Percentiles rank a stretch among this genome's conserved stretches.
Conservation (phyloP, 108 stramenopile species). For the Pseudonitzschia delicatissima region DNA sequence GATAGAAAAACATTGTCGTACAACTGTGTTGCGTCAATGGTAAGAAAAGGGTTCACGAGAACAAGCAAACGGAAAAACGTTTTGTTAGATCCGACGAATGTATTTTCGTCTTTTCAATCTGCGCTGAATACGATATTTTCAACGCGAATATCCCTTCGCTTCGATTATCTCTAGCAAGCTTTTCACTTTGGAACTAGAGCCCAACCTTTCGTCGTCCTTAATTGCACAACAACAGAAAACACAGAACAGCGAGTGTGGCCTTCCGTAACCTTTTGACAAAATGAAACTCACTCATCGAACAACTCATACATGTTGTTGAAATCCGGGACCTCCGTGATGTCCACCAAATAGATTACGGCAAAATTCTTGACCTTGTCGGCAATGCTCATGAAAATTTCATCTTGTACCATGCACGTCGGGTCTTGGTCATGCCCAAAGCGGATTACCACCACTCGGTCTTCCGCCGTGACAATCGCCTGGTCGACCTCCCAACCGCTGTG, state of each 20-base stretch:
- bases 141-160: too few relatives aligned
- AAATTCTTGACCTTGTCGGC: constrained; percentile 98
- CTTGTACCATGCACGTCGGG: constrained; percentile 97
- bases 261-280: not conserved
- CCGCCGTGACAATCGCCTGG: constrained; percentile 98
- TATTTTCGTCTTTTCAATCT: not conserved
- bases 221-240: too few relatives aligned
- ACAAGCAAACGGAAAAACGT: too few relatives aligned
- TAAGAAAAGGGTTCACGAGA: too few relatives aligned
- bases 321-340: constrained; percentile 98
- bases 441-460: constrained; percentile 96
- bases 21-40: too few relatives aligned
- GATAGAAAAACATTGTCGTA: constrained; percentile 98
- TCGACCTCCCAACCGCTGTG: constrained; percentile 97
- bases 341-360: constrained; percentile 96
- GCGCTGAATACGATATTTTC: too few relatives aligned
- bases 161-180: too few relatives aligned
- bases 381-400: constrained; percentile 88
- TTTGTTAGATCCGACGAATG: too few relatives aligned
- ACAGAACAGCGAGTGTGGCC: not conserved
- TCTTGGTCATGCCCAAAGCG: constrained; percentile 98
- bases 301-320: constrained; percentile 98
- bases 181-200: too few relatives aligned
- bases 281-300: constrained; percentile 71
- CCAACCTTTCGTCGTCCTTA: too few relatives aligned